A percentile compares a stretch with the other conserved stretches of the same genome.
phyloP scores from a whole-genome alignment of 2,329 filamentous ascomycete genomes.

The Aspergillus melleus region DNA sequence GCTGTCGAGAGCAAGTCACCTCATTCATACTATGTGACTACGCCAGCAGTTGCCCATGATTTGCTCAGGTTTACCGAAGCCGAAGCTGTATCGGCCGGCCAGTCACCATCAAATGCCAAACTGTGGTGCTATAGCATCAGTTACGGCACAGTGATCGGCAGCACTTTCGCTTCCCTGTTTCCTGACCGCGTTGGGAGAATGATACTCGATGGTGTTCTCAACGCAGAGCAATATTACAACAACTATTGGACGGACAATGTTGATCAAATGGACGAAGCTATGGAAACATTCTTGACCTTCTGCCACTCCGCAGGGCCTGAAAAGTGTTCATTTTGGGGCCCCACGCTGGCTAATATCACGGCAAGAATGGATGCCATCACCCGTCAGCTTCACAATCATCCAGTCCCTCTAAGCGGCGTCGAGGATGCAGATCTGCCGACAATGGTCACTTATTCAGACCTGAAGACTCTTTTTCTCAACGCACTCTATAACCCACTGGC shows the following conservation, averaged over 20 bases:
- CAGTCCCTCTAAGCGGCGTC: not conserved
- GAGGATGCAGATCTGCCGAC: slow-evolving; percentile 38
- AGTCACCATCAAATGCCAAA: slow-evolving; percentile 15
- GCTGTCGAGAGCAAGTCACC: slow-evolving; percentile 14
- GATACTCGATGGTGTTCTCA: slow-evolving; percentile 45
- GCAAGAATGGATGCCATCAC: not conserved
- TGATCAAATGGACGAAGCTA: slow-evolving; percentile 56
- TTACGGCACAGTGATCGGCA: slow-evolving; percentile 49
- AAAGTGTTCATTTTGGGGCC: slow-evolving; percentile 16
- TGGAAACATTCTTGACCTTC: slow-evolving; percentile 54
- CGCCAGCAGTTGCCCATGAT: slow-evolving; percentile 16
- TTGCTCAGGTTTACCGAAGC: not conserved
- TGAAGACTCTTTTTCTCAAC: slow-evolving; percentile 47
- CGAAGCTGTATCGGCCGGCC: too few relatives aligned
- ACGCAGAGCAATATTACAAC: slow-evolving; percentile 49
- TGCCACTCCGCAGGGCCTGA: slow-evolving; percentile 52
- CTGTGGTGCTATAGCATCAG: slow-evolving; percentile 55
- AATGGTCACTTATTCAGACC: slow-evolving; percentile 52
- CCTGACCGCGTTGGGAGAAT: slow-evolving; percentile 42
- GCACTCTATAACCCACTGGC: slow-evolving; percentile 46
- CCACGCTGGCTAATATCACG: not conserved
- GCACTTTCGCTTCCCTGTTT: slow-evolving; percentile 48
- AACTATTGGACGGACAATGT: slow-evolving; percentile 52
- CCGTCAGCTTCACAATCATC: not conserved
- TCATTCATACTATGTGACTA: slow-evolving; percentile 18